A percentile compares a stretch with the other conserved stretches of the same genome.
These are phyloP conservation scores for Suillus sp. DNA, from an alignment of 768 basidiomycete genomes.

Conservation along the genomic window DNA sequence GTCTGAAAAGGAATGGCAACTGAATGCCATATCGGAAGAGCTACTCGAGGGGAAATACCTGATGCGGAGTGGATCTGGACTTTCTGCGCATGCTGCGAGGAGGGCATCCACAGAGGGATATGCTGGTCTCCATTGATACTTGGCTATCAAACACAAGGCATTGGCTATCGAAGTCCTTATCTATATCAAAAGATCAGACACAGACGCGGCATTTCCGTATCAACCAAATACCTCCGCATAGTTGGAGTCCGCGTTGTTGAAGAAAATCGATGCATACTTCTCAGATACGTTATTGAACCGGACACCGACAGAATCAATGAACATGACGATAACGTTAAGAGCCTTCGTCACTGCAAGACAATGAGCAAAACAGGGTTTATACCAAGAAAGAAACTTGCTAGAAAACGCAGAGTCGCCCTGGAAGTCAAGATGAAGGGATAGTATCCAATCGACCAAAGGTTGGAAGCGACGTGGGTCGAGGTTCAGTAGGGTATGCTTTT, in stretches of 20 bases:
- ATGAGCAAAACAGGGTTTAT: constrained; percentile 13
- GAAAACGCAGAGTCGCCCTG: constrained; percentile 85
- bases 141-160: constrained; percentile 57
- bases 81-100: constrained; percentile 52
- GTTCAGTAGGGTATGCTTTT: constrained; percentile 56
- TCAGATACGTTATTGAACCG: constrained; percentile 70
- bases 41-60: constrained; percentile 41
- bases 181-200: constrained; percentile 37
- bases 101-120: constrained; percentile 59
- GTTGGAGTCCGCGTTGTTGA: constrained; percentile 75
- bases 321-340: constrained; percentile 61
- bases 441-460: constrained; percentile 75
- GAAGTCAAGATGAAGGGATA: constrained; percentile 78
- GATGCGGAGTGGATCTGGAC: constrained; percentile 60
- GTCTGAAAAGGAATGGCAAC: constrained; percentile 35
- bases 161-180: constrained; percentile 71
- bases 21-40: constrained; percentile 8
- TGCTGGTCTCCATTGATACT: constrained; percentile 68
- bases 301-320: constrained; percentile 66
- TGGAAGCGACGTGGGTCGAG: constrained; percentile 81
- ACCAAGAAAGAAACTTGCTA: constrained; percentile 48
- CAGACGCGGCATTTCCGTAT: background rate
- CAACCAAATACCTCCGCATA: constrained; percentile 72
- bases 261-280: constrained; percentile 67
- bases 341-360: constrained; percentile 68